A percentile compares a stretch with the other conserved stretches of the same genome.
phyloP scores from a whole-genome alignment of 2,329 filamentous ascomycete species.

The Magnaporthiopsis poae region DNA sequence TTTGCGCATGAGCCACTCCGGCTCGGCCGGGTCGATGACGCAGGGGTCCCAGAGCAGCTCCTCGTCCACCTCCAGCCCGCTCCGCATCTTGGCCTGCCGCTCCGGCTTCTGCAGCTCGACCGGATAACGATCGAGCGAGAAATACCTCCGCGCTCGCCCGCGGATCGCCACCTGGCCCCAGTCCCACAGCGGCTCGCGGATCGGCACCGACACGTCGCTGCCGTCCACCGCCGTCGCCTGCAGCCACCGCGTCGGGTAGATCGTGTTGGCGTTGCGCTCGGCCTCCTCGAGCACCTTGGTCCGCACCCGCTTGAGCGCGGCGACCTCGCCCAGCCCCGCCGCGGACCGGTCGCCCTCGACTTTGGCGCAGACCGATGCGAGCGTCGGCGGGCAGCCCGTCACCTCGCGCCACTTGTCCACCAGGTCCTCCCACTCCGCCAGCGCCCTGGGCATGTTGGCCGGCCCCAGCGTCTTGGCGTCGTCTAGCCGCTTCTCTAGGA shows the following conservation, averaged over 20 bases:
- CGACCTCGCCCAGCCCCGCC: slow-evolving; percentile 11
- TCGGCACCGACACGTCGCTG: slow-evolving; percentile 16
- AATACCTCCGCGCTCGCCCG: slow-evolving; percentile 26
- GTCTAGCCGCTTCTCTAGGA: slow-evolving; percentile 12
- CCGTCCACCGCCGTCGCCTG: slow-evolving; percentile 13
- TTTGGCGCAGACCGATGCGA: slow-evolving; percentile 13
- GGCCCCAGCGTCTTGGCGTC: background rate
- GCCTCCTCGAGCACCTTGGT: slow-evolving; percentile 33
- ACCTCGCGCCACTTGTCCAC: slow-evolving; percentile 8
- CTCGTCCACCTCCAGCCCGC: slow-evolving; percentile 20
- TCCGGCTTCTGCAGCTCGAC: slow-evolving; percentile 26
- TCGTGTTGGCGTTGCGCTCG: slow-evolving; percentile 30
- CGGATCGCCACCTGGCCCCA: slow-evolving; percentile 21
- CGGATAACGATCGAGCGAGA: slow-evolving; percentile 40
- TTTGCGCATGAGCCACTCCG: slow-evolving; percentile 15
- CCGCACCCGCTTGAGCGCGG: slow-evolving; percentile 23
- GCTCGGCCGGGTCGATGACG: slow-evolving; percentile 18
- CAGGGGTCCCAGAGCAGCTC: slow-evolving; percentile 19
- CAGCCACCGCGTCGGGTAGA: slow-evolving; percentile 23
- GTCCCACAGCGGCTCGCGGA: slow-evolving; percentile 23
- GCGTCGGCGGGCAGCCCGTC: slow-evolving; percentile 18
- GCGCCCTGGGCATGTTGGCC: background rate
- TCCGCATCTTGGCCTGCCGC: slow-evolving; percentile 20
- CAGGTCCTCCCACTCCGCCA: slow-evolving; percentile 9
- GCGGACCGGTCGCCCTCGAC: slow-evolving; percentile 14